Evolutionary conservation across 1,139 yeast genomes (phyloP).

Genomic region (Suhomyces guaymorum): DNA sequence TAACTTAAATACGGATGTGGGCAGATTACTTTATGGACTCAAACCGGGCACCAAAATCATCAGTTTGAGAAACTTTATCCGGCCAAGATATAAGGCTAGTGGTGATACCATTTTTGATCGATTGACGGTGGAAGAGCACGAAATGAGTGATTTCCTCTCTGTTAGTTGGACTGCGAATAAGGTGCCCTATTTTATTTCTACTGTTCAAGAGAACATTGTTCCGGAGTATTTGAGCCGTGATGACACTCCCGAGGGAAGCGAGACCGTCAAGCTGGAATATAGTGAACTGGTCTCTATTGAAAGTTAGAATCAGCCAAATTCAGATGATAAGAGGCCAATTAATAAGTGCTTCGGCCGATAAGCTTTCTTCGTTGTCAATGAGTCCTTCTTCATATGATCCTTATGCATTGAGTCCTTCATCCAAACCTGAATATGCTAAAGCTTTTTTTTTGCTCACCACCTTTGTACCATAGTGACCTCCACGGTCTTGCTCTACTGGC

Average conservation of each 20-base stretch:
- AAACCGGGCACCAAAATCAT: slow-evolving; percentile 78
- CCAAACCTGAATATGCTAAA: too few species aligned
- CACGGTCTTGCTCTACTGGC: not conserved
- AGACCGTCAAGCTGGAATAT: slow-evolving; percentile 1
- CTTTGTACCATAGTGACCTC: slow-evolving; percentile 3
- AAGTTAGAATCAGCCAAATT: too few species aligned
- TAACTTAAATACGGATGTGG: slow-evolving; percentile 65
- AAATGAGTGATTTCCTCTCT: slow-evolving; percentile 63
- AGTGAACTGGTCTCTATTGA: slow-evolving; percentile 1
- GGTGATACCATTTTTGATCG: slow-evolving; percentile 63
- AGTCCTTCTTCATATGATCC: too few species aligned
- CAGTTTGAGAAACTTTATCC: slow-evolving; percentile 72
- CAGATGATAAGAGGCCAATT: too few species aligned
- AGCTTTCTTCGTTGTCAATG: too few species aligned
- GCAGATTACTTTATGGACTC: slow-evolving; percentile 61
- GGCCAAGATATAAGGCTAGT: slow-evolving; percentile 55
- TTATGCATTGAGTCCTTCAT: too few species aligned
- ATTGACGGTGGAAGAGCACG: slow-evolving; percentile 62
- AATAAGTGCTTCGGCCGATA: too few species aligned
- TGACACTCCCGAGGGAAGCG: slow-evolving; percentile 8
- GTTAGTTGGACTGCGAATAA: slow-evolving; percentile 93
- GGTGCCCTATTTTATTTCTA: slow-evolving; percentile 76
- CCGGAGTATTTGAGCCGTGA: slow-evolving; percentile 17
- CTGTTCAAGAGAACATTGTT: slow-evolving; percentile 49
- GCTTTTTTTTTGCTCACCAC: not conserved